Percentiles rank a stretch among this genome's conserved stretches.
Conservation (phyloP, 1,139 yeast species). For the Kodamaea ohmeri region DNA sequence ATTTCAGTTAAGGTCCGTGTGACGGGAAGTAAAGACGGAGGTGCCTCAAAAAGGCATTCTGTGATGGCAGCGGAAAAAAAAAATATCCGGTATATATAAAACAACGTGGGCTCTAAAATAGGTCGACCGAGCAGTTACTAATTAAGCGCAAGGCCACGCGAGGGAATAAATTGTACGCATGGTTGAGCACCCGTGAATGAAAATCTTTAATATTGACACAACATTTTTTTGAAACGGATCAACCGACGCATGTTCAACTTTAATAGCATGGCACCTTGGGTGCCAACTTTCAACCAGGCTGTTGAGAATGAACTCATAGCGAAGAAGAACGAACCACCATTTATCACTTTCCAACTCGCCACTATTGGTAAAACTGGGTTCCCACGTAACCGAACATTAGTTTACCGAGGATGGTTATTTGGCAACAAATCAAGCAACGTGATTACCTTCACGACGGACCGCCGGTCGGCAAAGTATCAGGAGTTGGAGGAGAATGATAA, state of each 20-base stretch:
- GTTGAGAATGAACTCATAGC: conserved; percentile 40
- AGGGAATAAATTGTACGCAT: neutral
- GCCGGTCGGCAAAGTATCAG: conserved; percentile 59
- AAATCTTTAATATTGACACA: no score
- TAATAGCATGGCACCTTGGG: conserved; percentile 72
- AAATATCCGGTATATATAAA: conserved; percentile 1
- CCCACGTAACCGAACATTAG: conserved; percentile 69
- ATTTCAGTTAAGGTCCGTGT: conserved; percentile 1
- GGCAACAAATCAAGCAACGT: conserved; percentile 66
- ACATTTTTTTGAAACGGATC: neutral
- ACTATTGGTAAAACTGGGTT: conserved; percentile 51
- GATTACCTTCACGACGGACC: conserved; percentile 69
- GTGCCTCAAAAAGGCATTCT: neutral
- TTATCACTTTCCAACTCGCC: conserved; percentile 63
- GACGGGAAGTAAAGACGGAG: conserved; percentile 4
- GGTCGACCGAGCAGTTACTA: conserved; percentile 12
- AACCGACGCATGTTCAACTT: conserved; percentile 20
- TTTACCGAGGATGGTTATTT: conserved; percentile 73
- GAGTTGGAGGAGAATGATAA: conserved; percentile 51
- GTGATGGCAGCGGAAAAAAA: conserved; percentile 3
- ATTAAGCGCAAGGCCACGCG: conserved; percentile 3
- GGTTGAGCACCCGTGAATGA: no score
- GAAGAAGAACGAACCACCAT: conserved; percentile 36
- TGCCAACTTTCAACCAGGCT: conserved; percentile 55
- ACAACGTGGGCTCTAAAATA: conserved; percentile 8